Evolutionary conservation across 2,329 filamentous ascomycete species (phyloP).

Genomic region (Orbilia oligospora): DNA sequence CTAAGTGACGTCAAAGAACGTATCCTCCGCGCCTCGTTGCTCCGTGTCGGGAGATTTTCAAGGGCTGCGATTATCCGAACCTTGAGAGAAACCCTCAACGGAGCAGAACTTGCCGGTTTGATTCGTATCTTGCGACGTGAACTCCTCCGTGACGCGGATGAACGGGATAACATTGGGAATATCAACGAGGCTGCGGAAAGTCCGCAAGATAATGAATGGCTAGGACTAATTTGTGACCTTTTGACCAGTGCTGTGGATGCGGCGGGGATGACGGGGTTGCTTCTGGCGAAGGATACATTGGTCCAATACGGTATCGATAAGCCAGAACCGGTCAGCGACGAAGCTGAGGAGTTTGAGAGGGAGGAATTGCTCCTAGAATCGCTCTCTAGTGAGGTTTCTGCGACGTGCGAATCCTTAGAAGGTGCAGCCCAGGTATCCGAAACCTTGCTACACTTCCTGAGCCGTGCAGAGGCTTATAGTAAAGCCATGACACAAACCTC

Average conservation of each 20-base stretch:
- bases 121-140: conserved; percentile 55
- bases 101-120: conserved; percentile 54
- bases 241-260: conserved; percentile 57
- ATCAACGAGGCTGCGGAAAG: conserved; percentile 33
- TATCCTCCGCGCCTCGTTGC: conserved; percentile 50
- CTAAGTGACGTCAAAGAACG: conserved; percentile 56
- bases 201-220: conserved; percentile 56
- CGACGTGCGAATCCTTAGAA: conserved; percentile 53
- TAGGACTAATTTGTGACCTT: conserved; percentile 57
- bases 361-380: conserved; percentile 57
- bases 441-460: conserved; percentile 45
- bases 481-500: conserved; percentile 24
- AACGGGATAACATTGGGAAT: conserved; percentile 33
- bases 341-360: conserved; percentile 45
- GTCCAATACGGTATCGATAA: conserved; percentile 43
- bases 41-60: conserved; percentile 53
- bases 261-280: conserved; percentile 56
- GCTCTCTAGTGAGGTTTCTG: conserved; percentile 54
- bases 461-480: conserved; percentile 49
- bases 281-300: conserved; percentile 56
- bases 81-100: conserved; percentile 47
- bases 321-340: conserved; percentile 29
- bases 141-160: conserved; percentile 50
- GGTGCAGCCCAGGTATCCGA: conserved; percentile 55
- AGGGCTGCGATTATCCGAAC: conserved; percentile 51